Base-by-base conservation (phyloP, 768 basidiomycete genomes). In the Guyanaporus albipodus region DNA sequence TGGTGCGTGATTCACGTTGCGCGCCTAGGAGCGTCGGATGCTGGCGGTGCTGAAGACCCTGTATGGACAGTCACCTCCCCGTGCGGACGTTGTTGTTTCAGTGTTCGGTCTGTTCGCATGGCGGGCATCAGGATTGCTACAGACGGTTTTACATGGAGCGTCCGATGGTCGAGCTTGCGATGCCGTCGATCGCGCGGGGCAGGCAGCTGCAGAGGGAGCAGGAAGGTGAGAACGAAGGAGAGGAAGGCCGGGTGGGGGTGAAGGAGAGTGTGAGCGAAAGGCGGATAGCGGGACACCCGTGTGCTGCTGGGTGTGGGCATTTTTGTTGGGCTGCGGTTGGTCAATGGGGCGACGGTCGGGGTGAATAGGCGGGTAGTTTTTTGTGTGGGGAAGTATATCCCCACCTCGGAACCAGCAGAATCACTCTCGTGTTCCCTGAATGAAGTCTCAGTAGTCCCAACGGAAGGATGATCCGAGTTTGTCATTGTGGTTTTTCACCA, bases 271-370 rank as follows among this genome's bases (percentile, higher is more conserved):
- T 8, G 10, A 27, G 46, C 28, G 56, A 59, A 18, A 44, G 49
- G 19, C 42, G 37, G 8, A 38, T 67, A 38, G 44, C 55, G 11
- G 87, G 82, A 4, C 82, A 85, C 60, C 75, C 73, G 0, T 91
- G 89, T 66, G 85, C 86, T 12, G 78, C 86, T 34, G 89, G 88
- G 4, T 91, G 88, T 66, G 88, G 89, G 0, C 89, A 91, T 67
- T 76, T 75, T 54, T 91, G 88, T 55, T 90, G 87, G 87, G 78
- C 76, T 14, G 70, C 73, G n/a, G 38, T 64, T 17, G 38, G 50
- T 17, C 46, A 44, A 18, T 24, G 36, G 27, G 34, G 29, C 6
- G 46, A 39, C 22, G 49, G 43, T n/a, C 46, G 26, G 38, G 40
- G 19, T 23, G 48, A 17, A 18, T 27, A 28, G 26, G 33, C 31